phyloP scores from a whole-genome alignment of 2,329 filamentous ascomycete species.

The Aspergillus latus region DNA sequence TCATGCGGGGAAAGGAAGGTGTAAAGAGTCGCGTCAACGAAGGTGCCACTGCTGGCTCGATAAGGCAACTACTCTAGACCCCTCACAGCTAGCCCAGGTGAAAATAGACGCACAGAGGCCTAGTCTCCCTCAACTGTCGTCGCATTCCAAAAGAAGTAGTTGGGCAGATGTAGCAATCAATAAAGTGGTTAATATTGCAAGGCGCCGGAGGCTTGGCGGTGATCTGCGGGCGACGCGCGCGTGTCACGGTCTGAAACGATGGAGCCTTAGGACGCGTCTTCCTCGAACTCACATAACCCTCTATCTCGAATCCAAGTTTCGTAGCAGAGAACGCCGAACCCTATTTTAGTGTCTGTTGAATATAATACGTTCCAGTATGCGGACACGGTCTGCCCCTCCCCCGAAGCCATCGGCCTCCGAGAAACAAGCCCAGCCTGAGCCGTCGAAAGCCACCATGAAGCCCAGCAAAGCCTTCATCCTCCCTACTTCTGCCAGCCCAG shows the following conservation, averaged over 20 bases:
- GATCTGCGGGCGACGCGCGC: conserved; percentile 6
- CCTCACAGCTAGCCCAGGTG: neutral
- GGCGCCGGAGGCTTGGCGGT: neutral
- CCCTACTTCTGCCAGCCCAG: conserved; percentile 52
- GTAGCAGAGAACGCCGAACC: no score
- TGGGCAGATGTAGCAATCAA: neutral
- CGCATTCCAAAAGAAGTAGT: neutral
- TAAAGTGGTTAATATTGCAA: neutral
- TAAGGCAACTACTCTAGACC: neutral
- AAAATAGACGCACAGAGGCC: neutral
- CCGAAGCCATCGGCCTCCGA: conserved; percentile 16
- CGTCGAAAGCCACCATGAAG: conserved; percentile 25
- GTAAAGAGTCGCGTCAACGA: conserved; percentile 9
- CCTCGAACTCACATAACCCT: neutral
- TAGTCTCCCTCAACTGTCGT: neutral
- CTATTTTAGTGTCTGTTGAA: neutral
- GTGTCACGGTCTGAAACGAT: neutral
- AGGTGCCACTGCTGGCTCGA: neutral
- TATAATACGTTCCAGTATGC: conserved; percentile 20
- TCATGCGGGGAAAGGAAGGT: conserved; percentile 15
- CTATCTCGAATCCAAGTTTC: neutral
- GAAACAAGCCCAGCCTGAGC: conserved; percentile 21
- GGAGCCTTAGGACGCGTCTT: neutral
- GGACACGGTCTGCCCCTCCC: conserved; percentile 26
- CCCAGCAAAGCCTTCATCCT: conserved; percentile 57